Percentiles rank a stretch among this genome's conserved stretches.
These are phyloP conservation scores for Chalciporus piperatus DNA, from an alignment of 768 basidiomycete species.

Conservation along the genomic window DNA sequence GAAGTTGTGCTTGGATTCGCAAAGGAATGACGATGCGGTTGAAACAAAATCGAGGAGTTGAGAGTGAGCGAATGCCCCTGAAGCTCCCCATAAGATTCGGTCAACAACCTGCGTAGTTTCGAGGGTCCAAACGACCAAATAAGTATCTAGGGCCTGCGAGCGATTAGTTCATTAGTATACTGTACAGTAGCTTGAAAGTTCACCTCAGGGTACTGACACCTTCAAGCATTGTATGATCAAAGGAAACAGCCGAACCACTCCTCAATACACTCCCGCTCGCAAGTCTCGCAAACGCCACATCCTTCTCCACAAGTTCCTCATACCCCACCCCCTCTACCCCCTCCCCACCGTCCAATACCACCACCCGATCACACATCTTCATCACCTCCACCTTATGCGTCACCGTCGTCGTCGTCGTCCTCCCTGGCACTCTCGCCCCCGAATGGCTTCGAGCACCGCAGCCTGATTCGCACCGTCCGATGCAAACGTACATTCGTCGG, in stretches of 20 bases:
- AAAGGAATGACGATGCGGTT: no score
- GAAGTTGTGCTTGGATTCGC: no score
- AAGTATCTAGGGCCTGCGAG: no score
- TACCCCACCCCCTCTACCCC: conserved; percentile 81
- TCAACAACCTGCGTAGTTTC: no score
- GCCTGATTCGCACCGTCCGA: conserved; percentile 83
- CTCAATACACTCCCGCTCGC: conserved; percentile 65
- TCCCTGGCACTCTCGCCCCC: conserved; percentile 34
- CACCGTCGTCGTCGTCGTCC: conserved; percentile 82
- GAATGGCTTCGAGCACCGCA: conserved; percentile 76
- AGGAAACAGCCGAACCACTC: conserved; percentile 15
- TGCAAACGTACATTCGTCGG: conserved; percentile 96
- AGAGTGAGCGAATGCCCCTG: no score
- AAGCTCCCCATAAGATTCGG: no score
- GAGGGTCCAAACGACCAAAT: no score
- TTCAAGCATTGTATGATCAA: not conserved
- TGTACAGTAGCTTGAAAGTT: no score
- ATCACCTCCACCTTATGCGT: conserved; percentile 92
- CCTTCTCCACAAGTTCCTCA: conserved; percentile 61
- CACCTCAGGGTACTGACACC: no score
- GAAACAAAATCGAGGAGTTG: no score
- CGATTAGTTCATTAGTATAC: no score
- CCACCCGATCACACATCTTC: conserved; percentile 86
- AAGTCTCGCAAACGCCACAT: conserved; percentile 73
- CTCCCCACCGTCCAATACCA: conserved; percentile 76